These are phyloP conservation scores for Leccinum griseonigrum DNA, from an alignment of 1,284 basidiomycete genomes.

Conservation along the genomic window DNA sequence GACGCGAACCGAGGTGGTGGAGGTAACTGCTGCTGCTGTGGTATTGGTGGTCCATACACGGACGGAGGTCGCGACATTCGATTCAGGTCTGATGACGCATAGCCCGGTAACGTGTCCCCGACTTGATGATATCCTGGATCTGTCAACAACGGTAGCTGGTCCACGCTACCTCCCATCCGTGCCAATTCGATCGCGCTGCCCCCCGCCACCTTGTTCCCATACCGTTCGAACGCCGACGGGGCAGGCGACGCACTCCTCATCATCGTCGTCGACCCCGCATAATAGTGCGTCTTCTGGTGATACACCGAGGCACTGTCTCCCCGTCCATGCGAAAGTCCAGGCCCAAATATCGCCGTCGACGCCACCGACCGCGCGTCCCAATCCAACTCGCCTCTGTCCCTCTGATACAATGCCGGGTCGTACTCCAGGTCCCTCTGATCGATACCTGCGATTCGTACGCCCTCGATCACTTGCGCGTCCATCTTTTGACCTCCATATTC, in stretches of 20 bases:
- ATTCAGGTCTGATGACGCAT: conserved; percentile 23
- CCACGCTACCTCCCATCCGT: conserved; percentile 41
- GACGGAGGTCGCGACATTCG: conserved; percentile 24
- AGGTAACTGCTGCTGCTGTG: conserved; percentile 4
- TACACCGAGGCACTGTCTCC: conserved; percentile 39
- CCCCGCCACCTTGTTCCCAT: conserved; percentile 45
- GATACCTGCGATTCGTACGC: conserved; percentile 76
- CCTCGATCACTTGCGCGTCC: conserved; percentile 67
- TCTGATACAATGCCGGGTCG: conserved; percentile 68
- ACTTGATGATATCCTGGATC: conserved; percentile 27
- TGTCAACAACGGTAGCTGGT: conserved; percentile 53
- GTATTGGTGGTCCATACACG: conserved; percentile 26
- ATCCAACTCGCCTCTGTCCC: conserved; percentile 76
- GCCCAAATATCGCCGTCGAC: conserved; percentile 53
- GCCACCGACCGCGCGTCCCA: conserved; percentile 75
- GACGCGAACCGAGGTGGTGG: conserved; percentile 17
- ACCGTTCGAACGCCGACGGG: conserved; percentile 51
- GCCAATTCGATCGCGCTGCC: conserved; percentile 54
- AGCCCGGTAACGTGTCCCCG: conserved; percentile 27
- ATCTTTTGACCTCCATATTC: conserved; percentile 76
- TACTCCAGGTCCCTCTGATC: conserved; percentile 75
- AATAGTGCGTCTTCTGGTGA: conserved; percentile 42
- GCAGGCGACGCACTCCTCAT: conserved; percentile 43
- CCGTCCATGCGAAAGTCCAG: conserved; percentile 33
- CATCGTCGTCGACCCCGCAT: conserved; percentile 33